Base-by-base conservation (phyloP, 2,329 filamentous ascomycete genomes). In the Cladophialophora immunda region DNA sequence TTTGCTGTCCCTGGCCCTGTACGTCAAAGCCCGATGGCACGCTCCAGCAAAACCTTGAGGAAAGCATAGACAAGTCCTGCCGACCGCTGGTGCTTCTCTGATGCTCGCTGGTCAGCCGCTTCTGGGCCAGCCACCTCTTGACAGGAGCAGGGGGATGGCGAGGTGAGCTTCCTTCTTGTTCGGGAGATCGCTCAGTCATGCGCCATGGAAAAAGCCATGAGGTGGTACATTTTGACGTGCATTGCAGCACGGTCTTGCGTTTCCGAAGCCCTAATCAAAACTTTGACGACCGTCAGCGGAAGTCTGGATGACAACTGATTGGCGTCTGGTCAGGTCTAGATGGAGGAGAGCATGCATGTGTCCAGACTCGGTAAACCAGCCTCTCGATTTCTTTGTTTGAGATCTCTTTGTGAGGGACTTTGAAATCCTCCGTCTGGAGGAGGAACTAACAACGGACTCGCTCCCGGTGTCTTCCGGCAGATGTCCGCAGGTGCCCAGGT, bases 161-260 rank as follows among this genome's bases (percentile, higher is more conserved):
- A 27, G 27, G 9, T 32, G 19, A 41, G n/a, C 11, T 30, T 32
- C 15, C n/a, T 45, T 27, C 15, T 17, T 30, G 7, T 36, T 38
- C 13, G 52, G 17, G 30, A 29, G 6, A 34, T 55, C 5, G 27
- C 17, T 4, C 38, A n/a, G 38, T n/a, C 38, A 41, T 5, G 38
- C 17, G 15, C 8, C 8, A n/a, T 17, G 15, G 38, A 41, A 6
- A 19, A n/a, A 30, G 15, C 9, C 52, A 30, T 30, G n/a, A 17
- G 17, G 52, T 55, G 27, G 52, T 53, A 41, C 29, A 53, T 41
- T 38, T n/a, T 53, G 58, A 53, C 58, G 19, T 61, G 41, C 57
- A 59, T 59, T 59, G 30, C 36, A 27, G 57, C 30, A 22, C 22
- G 22, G n/a, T 32, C 17, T 38, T 29, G 11, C 27, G 30, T 22